Percentiles rank a stretch among this genome's conserved stretches.
Conservation (phyloP, 2,329 filamentous ascomycete species). For the Graphiopsis chlorocephala region DNA sequence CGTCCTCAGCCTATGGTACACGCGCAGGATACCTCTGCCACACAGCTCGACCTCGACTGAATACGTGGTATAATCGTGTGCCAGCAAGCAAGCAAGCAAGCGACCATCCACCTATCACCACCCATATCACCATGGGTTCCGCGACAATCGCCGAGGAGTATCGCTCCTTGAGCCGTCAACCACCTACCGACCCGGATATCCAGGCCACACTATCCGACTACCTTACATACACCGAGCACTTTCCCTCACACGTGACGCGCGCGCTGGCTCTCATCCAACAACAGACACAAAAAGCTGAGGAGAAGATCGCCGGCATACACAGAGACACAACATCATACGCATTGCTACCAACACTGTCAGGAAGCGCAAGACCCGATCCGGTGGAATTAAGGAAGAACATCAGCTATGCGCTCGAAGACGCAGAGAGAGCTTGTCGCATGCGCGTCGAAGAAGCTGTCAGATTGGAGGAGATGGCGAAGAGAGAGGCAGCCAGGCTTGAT, state of each 20-base stretch:
- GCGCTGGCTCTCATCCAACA: constrained; percentile 61
- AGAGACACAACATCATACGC: constrained; percentile 49
- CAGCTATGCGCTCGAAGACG: constrained; percentile 47
- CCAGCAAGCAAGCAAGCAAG: neutral
- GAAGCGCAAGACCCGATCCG: constrained; percentile 51
- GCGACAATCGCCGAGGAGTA: constrained; percentile 28
- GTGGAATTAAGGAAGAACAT: constrained; percentile 54
- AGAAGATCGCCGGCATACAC: constrained; percentile 46
- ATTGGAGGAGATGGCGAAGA: constrained; percentile 34
- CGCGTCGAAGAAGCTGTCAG: constrained; percentile 34
- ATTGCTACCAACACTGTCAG: constrained; percentile 50
- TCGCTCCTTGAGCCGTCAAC: constrained; percentile 33
- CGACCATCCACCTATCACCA: neutral
- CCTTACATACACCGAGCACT: constrained; percentile 68
- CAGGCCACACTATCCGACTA: constrained; percentile 66
- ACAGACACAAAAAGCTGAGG: constrained; percentile 45
- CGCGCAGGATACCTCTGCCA: neutral
- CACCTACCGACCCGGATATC: constrained; percentile 56
- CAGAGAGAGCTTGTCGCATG: constrained; percentile 33
- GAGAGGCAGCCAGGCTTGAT: constrained; percentile 51
- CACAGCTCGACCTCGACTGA: neutral
- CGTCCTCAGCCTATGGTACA: neutral
- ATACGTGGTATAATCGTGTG: neutral
- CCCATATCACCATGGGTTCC: constrained; percentile 19
- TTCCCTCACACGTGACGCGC: constrained; percentile 62